Percentiles rank a stretch among this genome's conserved stretches.
Evolutionary conservation across 306 rosid genomes (phyloP).

Genomic region (Oemleria cerasiformis): DNA sequence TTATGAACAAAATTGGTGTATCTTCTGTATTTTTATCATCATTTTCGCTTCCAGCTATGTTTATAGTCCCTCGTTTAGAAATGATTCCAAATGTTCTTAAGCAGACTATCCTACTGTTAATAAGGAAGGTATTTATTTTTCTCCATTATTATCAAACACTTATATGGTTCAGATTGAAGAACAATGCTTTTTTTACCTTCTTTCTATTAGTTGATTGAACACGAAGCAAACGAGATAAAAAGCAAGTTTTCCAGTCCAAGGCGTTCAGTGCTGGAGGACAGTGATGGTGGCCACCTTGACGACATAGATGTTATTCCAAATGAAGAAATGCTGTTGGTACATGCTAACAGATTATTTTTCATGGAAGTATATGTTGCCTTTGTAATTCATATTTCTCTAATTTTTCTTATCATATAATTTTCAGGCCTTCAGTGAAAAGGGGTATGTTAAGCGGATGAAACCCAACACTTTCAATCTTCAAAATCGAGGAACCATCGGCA

Average conservation of each 20-base stretch:
- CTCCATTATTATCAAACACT: neutral
- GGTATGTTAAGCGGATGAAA: conserved; percentile 94
- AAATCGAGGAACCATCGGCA: conserved; percentile 95
- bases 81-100: neutral
- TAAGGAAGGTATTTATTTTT: neutral
- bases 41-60: neutral
- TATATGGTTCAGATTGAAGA: neutral
- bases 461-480: conserved; percentile 87
- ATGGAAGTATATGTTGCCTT: conserved; percentile 16
- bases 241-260: conserved; percentile 75
- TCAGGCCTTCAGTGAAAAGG: conserved; percentile 92
- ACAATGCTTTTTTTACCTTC: neutral
- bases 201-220: conserved; percentile 58
- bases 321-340: conserved; percentile 91
- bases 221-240: conserved; percentile 87
- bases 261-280: conserved; percentile 78
- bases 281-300: conserved; percentile 86
- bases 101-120: neutral
- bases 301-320: conserved; percentile 97
- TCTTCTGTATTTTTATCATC: neutral
- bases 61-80: neutral
- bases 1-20: neutral
- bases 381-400: neutral
- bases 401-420: conserved; percentile 24
- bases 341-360: conserved; percentile 18